Evolutionary conservation across 106 monocot genomes (phyloP).

Genomic region (Apostasia ramifera): DNA sequence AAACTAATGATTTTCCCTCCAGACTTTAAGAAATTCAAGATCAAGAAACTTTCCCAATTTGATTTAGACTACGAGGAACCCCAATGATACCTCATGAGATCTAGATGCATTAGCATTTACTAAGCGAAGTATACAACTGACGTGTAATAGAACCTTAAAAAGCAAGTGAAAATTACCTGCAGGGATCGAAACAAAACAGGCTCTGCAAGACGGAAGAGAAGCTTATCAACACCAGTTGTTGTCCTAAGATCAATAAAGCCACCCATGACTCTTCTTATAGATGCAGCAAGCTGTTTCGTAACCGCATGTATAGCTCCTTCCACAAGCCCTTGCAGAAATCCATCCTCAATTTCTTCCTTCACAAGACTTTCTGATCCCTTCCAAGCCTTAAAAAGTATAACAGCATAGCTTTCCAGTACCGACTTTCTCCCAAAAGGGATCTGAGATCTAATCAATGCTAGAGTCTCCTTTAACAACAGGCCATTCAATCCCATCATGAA

Average conservation of each 20-base stretch:
- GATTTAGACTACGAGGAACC: too few relatives aligned
- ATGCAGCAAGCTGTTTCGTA: constrained; percentile 40
- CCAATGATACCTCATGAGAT: too few relatives aligned
- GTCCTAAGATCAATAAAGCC: constrained; percentile 75
- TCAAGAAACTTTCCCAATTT: too few relatives aligned
- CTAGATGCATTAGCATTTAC: too few relatives aligned
- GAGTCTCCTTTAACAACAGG: constrained; percentile 55
- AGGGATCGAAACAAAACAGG: constrained; percentile 92
- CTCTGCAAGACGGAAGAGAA: constrained; percentile 68
- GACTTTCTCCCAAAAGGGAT: constrained; percentile 84
- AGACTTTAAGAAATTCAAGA: too few relatives aligned
- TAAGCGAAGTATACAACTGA: not conserved
- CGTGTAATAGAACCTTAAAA: not conserved
- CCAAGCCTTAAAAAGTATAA: constrained; percentile 80
- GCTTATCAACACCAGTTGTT: constrained; percentile 80
- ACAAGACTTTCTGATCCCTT: constrained; percentile 35
- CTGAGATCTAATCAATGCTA: constrained; percentile 75
- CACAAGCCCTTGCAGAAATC: constrained; percentile 76
- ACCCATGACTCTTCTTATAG: constrained; percentile 66
- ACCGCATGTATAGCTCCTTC: constrained; percentile 71
- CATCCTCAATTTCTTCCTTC: constrained; percentile 62
- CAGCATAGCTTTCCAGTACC: constrained; percentile 77
- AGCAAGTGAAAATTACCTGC: constrained; percentile 39
- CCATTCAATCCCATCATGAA: constrained; percentile 61
- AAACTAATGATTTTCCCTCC: too few relatives aligned